Percentiles rank a stretch among this genome's conserved stretches.
Evolutionary conservation across 805 yeast genomes (phyloP).

Genomic region (Candida wancherniae): DNA sequence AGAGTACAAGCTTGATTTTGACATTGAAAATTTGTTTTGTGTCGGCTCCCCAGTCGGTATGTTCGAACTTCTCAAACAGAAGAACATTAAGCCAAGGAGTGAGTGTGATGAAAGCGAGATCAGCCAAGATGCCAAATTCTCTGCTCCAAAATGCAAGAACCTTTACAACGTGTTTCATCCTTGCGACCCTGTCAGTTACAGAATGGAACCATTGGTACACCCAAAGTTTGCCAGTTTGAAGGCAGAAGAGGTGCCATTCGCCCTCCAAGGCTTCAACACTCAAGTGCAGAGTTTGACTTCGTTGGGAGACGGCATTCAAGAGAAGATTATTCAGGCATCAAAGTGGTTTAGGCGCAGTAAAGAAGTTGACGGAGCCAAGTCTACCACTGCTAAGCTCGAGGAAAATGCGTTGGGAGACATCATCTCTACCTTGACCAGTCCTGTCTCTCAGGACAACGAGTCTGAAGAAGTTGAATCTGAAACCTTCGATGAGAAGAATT

Average conservation of each 20-base stretch:
- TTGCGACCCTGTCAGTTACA: slow-evolving; percentile 86
- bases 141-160: slow-evolving; percentile 57
- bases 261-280: slow-evolving; percentile 47
- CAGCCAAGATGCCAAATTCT: slow-evolving; percentile 13
- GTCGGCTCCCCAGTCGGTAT: slow-evolving; percentile 91
- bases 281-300: slow-evolving; percentile 41
- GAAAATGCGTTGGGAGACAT: slow-evolving; percentile 42
- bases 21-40: slow-evolving; percentile 69
- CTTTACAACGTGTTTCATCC: slow-evolving; percentile 83
- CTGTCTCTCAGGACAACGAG: slow-evolving; percentile 15
- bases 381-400: slow-evolving; percentile 9
- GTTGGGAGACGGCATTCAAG: slow-evolving; percentile 35
- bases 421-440: slow-evolving; percentile 22
- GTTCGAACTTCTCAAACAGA: slow-evolving; percentile 67
- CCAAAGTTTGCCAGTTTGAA: slow-evolving; percentile 43
- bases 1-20: slow-evolving; percentile 48
- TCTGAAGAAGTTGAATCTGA: slow-evolving; percentile 20
- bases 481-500: slow-evolving; percentile 25
- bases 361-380: slow-evolving; percentile 7
- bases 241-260: slow-evolving; percentile 58
- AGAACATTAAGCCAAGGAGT: slow-evolving; percentile 47
- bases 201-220: slow-evolving; percentile 79
- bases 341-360: slow-evolving; percentile 25
- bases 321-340: slow-evolving; percentile 31
- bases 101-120: slow-evolving; percentile 13